phyloP scores from a whole-genome alignment of 768 basidiomycete species.

The Termitomyces sp. region DNA sequence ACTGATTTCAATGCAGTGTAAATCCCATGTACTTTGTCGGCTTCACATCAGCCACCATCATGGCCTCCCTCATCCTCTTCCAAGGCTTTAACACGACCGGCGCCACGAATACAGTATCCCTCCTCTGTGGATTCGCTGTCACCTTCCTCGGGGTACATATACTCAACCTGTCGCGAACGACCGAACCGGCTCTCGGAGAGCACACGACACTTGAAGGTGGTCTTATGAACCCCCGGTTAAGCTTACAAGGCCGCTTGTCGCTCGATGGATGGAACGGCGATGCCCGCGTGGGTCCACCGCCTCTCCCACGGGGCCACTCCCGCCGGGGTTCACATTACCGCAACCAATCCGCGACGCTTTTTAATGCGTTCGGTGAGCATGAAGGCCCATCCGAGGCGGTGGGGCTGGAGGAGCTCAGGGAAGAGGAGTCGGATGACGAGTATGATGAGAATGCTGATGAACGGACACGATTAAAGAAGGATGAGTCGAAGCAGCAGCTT shows the following conservation, averaged over 20 bases:
- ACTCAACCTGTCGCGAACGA: conserved; percentile 73
- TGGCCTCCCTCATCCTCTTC: conserved; percentile 95
- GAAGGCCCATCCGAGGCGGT: conserved; percentile 39
- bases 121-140: conserved; percentile 85
- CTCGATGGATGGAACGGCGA: conserved; percentile 71
- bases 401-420: conserved; percentile 61
- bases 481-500: conserved; percentile 20
- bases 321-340: conserved; percentile 68
- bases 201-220: conserved; percentile 59
- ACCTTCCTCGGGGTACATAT: conserved; percentile 98
- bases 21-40: conserved; percentile 98
- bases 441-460: conserved; percentile 49
- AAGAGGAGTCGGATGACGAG: conserved; percentile 52
- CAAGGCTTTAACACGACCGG: conserved; percentile 93
- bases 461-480: conserved; percentile 35
- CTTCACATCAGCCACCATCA: conserved; percentile 90
- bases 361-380: conserved; percentile 71
- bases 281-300: conserved; percentile 25
- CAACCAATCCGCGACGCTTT: conserved; percentile 63
- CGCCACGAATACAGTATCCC: conserved; percentile 78
- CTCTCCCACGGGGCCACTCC: conserved; percentile 41
- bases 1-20: conserved; percentile 50
- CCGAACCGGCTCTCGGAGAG: conserved; percentile 43
- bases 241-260: conserved; percentile 78
- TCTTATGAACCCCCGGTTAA: conserved; percentile 75